Conservation (phyloP, 169 alveolate species). For the Plasmodium inui region DNA sequence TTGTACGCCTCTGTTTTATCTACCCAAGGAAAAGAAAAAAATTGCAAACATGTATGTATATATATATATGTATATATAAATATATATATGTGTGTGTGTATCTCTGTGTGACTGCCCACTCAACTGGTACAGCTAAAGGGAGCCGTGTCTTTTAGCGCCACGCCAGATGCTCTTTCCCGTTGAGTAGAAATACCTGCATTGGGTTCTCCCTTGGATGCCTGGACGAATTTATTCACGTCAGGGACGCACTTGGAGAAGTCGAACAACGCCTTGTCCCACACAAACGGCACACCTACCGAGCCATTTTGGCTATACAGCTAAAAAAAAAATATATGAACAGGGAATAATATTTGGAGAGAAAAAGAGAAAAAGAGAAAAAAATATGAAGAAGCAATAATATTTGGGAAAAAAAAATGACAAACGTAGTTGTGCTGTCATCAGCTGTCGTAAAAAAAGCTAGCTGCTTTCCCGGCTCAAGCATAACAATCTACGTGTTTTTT, state of each 20-base stretch:
- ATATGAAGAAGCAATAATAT: not conserved
- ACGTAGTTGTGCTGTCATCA: not conserved
- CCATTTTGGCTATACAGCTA: slow-evolving; percentile 39
- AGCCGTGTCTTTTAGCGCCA: not conserved
- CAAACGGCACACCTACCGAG: slow-evolving; percentile 15
- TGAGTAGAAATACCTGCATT: slow-evolving; percentile 20
- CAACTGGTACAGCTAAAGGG: not conserved
- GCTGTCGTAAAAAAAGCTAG: not conserved
- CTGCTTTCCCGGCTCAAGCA: not conserved
- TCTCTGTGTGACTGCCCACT: not conserved
- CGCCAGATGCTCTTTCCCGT: not conserved
- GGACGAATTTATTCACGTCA: slow-evolving; percentile 22
- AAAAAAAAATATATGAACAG: not conserved
- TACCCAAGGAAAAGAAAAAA: not conserved
- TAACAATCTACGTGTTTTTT: not conserved
- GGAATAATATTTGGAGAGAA: not conserved
- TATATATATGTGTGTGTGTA: not conserved
- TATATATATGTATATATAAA: not conserved
- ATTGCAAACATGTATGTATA: not conserved
- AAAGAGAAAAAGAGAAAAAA: not conserved
- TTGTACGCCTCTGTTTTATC: slow-evolving; percentile 11
- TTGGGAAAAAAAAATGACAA: not conserved
- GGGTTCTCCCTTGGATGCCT: slow-evolving; percentile 17
- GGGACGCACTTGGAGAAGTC: slow-evolving; percentile 70
- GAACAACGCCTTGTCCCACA: slow-evolving; percentile 49